Evolutionary conservation across 495 filamentous ascomycete genomes (phyloP).

Genomic region (Symbiotaphrina buchneri): DNA sequence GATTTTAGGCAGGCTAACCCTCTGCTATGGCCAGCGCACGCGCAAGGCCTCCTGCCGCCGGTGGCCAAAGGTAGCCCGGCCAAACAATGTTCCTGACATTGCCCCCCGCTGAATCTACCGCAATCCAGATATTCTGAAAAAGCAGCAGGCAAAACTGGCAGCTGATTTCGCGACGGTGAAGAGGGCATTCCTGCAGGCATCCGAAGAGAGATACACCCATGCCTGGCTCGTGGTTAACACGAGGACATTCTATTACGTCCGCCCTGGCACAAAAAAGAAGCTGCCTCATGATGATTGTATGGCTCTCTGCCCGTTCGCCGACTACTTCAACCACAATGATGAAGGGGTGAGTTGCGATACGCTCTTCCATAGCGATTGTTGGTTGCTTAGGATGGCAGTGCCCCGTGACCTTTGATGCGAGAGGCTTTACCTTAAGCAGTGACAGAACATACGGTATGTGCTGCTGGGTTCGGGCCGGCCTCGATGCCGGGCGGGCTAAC

Average conservation of each 20-base stretch:
- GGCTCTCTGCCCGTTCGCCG: conserved; percentile 64
- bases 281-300: conserved; percentile 41
- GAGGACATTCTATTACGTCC: conserved; percentile 56
- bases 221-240: conserved; percentile 71
- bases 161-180: conserved; percentile 33
- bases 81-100: not conserved
- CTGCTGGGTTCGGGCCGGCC: not conserved
- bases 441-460: conserved; percentile 27
- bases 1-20: conserved; percentile 45
- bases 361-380: conserved; percentile 1
- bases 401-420: conserved; percentile 30
- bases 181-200: conserved; percentile 25
- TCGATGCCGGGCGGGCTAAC: not conserved
- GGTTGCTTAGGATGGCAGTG: conserved; percentile 20
- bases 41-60: conserved; percentile 24
- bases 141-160: conserved; percentile 38
- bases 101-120: not conserved
- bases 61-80: conserved; percentile 11
- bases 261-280: conserved; percentile 20
- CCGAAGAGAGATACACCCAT: conserved; percentile 35
- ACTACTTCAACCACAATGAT: conserved; percentile 70
- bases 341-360: conserved; percentile 15
- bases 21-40: conserved; percentile 33
- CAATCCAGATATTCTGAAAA: conserved; percentile 21
- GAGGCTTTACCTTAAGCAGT: conserved; percentile 37